These are phyloP conservation scores for Aspergillus conjunctus DNA, from an alignment of 495 filamentous ascomycete species.

Conservation along the genomic window DNA sequence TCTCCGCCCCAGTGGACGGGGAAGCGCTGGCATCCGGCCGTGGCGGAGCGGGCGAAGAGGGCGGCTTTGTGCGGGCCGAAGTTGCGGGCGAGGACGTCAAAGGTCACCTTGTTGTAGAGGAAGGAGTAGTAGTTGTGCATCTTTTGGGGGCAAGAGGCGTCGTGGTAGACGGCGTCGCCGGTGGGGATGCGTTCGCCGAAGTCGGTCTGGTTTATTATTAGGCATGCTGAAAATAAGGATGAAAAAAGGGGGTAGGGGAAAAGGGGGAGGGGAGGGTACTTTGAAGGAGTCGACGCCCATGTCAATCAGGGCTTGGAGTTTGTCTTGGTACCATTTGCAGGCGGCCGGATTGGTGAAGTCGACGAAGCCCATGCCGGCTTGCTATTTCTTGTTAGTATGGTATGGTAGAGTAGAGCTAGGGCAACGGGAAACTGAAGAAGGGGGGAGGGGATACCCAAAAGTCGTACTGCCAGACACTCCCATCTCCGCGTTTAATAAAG, in stretches of 20 bases:
- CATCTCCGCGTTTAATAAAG: slow-evolving; percentile 14
- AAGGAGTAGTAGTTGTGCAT: slow-evolving; percentile 22
- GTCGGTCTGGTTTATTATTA: slow-evolving; percentile 11
- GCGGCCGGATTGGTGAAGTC: slow-evolving; percentile 20
- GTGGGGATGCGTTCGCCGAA: slow-evolving; percentile 21
- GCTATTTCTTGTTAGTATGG: neutral
- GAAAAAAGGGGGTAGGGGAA: neutral
- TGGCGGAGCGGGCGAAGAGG: slow-evolving; percentile 18
- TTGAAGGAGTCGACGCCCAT: slow-evolving; percentile 22
- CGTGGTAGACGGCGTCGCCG: slow-evolving; percentile 19
- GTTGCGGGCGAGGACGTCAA: slow-evolving; percentile 15
- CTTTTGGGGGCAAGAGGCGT: slow-evolving; percentile 17
- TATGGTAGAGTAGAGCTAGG: neutral
- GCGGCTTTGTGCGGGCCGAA: slow-evolving; percentile 17
- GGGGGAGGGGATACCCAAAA: slow-evolving; percentile 11
- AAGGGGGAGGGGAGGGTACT: neutral
- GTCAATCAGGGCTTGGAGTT: slow-evolving; percentile 16
- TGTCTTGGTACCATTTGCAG: slow-evolving; percentile 20
- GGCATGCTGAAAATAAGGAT: neutral
- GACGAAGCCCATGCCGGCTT: slow-evolving; percentile 20
- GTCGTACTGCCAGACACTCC: slow-evolving; percentile 21
- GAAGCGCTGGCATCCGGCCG: slow-evolving; percentile 18
- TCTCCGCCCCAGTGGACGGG: slow-evolving; percentile 21
- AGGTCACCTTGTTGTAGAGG: slow-evolving; percentile 21
- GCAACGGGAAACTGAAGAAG: neutral